Conservation (phyloP, 1,284 basidiomycete species). For the Austroboletus novae-zelandiae region DNA sequence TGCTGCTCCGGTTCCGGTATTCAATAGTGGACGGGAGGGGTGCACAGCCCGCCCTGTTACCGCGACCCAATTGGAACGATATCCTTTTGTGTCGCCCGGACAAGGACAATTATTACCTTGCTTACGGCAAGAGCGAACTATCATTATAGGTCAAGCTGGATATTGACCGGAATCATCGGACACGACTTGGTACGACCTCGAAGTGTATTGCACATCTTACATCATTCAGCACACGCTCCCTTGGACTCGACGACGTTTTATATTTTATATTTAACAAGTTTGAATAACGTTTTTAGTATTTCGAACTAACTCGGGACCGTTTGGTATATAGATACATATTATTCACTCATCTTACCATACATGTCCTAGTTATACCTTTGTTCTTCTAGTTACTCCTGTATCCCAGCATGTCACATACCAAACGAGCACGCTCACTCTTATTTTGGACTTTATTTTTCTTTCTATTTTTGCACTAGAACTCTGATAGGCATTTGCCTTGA, state of each 20-base stretch:
- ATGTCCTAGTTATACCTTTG: conserved; percentile 14
- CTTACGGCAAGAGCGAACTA: conserved; percentile 37
- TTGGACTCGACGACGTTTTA: conserved; percentile 12
- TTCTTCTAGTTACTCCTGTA: conserved; percentile 11
- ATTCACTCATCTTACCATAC: conserved; percentile 1
- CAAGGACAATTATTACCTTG: conserved; percentile 49
- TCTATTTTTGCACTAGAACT: background rate
- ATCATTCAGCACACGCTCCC: conserved; percentile 14
- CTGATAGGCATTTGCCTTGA: conserved; percentile 6
- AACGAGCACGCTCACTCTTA: conserved; percentile 3
- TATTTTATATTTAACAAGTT: conserved; percentile 22
- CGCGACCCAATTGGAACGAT: conserved; percentile 74
- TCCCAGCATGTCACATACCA: conserved; percentile 7
- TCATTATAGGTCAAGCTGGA: conserved; percentile 27
- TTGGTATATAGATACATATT: conserved; percentile 2
- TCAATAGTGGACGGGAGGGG: conserved; percentile 52
- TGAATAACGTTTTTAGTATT: conserved; percentile 11
- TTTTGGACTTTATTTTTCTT: background rate
- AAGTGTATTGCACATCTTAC: conserved; percentile 10
- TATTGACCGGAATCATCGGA: conserved; percentile 18
- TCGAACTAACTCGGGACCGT: conserved; percentile 17
- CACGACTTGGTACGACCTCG: conserved; percentile 14
- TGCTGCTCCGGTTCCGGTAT: conserved; percentile 60
- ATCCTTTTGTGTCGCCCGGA: conserved; percentile 62
- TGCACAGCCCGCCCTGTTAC: conserved; percentile 41